A percentile compares a stretch with the other conserved stretches of the same genome.
Conservation (phyloP, 495 filamentous ascomycete species). For the Sabuloglossum arenarium region DNA sequence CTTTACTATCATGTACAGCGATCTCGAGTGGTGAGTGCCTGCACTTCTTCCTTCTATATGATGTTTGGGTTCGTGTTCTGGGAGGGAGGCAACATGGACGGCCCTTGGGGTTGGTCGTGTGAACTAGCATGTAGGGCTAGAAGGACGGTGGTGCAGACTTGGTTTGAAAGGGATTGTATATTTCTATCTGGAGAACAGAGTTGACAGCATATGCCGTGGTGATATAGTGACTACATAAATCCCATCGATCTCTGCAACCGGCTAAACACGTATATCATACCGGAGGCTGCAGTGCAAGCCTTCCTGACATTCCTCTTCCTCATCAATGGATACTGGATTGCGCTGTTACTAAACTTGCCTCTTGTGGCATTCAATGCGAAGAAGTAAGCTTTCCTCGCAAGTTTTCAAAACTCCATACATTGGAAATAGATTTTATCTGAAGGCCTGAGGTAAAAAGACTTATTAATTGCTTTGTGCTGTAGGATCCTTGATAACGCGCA, state of each 20-base stretch:
- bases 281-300: slow-evolving; percentile 91
- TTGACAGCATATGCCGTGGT: background rate
- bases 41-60: background rate
- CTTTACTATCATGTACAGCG: slow-evolving; percentile 99
- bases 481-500: slow-evolving; percentile 96
- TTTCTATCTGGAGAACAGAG: background rate
- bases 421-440: background rate
- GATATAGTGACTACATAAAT: slow-evolving; percentile 90
- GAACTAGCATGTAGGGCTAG: background rate
- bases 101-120: background rate
- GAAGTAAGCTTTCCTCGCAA: slow-evolving; percentile 44
- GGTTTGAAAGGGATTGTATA: background rate
- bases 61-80: background rate
- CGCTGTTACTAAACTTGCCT: slow-evolving; percentile 78
- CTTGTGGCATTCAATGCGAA: slow-evolving; percentile 87
- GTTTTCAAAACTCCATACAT: background rate
- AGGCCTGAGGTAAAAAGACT: background rate
- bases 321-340: slow-evolving; percentile 97
- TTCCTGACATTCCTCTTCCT: slow-evolving; percentile 89
- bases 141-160: background rate
- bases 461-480: background rate
- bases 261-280: slow-evolving; percentile 97
- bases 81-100: background rate
- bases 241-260: slow-evolving; percentile 99
- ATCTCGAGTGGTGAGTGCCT: slow-evolving; percentile 82